A percentile compares a stretch with the other conserved stretches of the same genome.
Conservation (phyloP, 805 yeast genomes). For the Candida lessepsii region DNA sequence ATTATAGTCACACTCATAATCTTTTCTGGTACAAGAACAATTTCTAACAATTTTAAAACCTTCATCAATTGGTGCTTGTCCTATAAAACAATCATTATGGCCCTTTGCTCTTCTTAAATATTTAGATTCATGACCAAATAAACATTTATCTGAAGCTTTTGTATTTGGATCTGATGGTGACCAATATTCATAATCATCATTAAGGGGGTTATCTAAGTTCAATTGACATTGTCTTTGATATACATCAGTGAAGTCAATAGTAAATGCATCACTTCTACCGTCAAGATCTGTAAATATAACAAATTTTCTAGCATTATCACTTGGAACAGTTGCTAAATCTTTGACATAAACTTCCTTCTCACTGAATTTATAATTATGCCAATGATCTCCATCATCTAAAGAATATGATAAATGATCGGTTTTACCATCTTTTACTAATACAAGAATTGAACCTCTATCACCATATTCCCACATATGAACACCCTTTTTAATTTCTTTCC, state of each 20-base stretch:
- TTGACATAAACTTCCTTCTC: conserved; percentile 53
- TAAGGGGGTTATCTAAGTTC: conserved; percentile 40
- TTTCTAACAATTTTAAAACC: conserved; percentile 59
- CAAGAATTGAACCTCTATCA: conserved; percentile 86
- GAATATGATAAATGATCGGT: conserved; percentile 67
- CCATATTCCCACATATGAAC: conserved; percentile 93
- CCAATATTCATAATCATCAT: conserved; percentile 45
- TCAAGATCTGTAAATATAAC: conserved; percentile 57
- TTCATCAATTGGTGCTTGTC: conserved; percentile 53
- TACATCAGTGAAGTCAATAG: conserved; percentile 38
- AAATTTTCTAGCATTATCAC: conserved; percentile 83
- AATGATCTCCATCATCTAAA: conserved; percentile 73
- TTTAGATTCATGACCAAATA: conserved; percentile 43
- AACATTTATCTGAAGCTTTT: conserved; percentile 37
- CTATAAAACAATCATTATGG: conserved; percentile 65
- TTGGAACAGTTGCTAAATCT: conserved; percentile 87
- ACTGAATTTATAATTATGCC: conserved; percentile 67
- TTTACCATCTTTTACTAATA: conserved; percentile 60
- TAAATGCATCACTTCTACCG: conserved; percentile 40
- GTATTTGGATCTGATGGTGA: conserved; percentile 35
- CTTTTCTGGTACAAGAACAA: conserved; percentile 83
- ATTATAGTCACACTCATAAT: conserved; percentile 93
- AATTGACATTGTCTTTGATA: conserved; percentile 41
- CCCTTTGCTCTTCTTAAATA: conserved; percentile 44
- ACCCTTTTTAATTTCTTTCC: conserved; percentile 78